Evolutionary conservation across 2,329 filamentous ascomycete species (phyloP), one percentile per base, ranked within the genome.

Genomic region (Fusarium anguioides): DNA sequence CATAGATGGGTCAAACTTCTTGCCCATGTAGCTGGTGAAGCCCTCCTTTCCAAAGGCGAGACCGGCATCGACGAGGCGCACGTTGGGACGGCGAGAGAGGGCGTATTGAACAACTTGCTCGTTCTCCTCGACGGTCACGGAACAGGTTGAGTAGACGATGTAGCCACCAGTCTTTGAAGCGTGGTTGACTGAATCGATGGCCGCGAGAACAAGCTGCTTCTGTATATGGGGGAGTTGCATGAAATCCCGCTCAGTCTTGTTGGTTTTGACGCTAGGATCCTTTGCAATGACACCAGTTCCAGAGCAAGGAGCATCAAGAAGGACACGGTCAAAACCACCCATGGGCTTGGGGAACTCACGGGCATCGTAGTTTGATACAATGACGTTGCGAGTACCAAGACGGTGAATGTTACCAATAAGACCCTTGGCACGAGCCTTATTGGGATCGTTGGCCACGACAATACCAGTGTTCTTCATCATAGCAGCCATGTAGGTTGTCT

Each of bases 281-380:
- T 99, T 99, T 66, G 94, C 91, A 70, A 99, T 99, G 75, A 99
- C 96, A 74, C 96, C 96, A 1, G 96, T 99, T 71, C 96, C 95
- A 5, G 94, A 97, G 82, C 96, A 98, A 6, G 96, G 96, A 2
- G 94, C 94, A 81, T 99, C 94, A 59, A 98, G 91, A 42, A 98
- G 82, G 8, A 99, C 93, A 66, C 96, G 88, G 79, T 99, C 96
- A 67, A 99, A 99, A 14, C 96, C 96, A 60, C 95, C 96, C 79
- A 99, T 94, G 35, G 97, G 92, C 74, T 90, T 92, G 26, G 96
- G 96, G 78, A 98, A 99, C 70, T 96, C 94, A 44, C 94, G 88
- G 14, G 95, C 96, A 75, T 97, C 94, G 79, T 98, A 94, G 81
- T 96, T 94, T 82, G 93, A 97, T 18, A 99, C 94, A 66, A 99